Percentiles rank a stretch among this genome's conserved stretches.
Evolutionary conservation across 768 basidiomycete species (phyloP).

Genomic region (Amanita fuliginea): DNA sequence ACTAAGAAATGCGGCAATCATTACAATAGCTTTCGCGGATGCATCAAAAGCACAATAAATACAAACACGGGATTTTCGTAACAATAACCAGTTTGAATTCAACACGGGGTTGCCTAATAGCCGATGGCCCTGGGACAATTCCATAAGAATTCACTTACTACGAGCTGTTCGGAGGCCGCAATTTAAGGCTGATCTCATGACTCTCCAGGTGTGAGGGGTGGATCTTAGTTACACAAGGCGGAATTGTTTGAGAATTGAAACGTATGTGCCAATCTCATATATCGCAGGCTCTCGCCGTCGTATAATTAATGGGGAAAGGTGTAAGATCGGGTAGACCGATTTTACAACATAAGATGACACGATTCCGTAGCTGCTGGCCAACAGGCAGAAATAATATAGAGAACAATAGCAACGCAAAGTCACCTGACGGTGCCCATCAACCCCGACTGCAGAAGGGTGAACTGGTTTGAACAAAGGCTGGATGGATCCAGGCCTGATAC

Average conservation of each 20-base stretch:
- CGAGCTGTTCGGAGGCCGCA: neutral
- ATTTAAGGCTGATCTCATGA: neutral
- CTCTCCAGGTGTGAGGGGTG: neutral
- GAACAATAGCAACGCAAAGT: neutral
- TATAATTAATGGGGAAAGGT: neutral
- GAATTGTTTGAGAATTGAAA: neutral
- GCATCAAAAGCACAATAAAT: neutral
- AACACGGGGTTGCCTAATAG: neutral
- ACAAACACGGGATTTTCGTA: constrained; percentile 3
- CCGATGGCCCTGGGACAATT: neutral
- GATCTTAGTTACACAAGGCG: neutral
- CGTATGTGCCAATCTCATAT: neutral
- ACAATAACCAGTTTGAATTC: neutral
- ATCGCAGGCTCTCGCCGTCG: no score
- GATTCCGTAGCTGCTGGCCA: neutral
- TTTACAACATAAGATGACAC: neutral
- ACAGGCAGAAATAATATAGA: neutral
- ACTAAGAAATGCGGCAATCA: neutral
- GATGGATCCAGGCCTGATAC: neutral
- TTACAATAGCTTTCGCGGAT: neutral
- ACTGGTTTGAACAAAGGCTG: neutral
- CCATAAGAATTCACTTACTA: neutral
- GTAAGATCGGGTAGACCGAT: neutral
- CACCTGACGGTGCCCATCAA: neutral
- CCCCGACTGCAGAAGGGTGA: neutral